Conservation (phyloP, 805 yeast species). For the Yamadazyma paraphyllophila region DNA sequence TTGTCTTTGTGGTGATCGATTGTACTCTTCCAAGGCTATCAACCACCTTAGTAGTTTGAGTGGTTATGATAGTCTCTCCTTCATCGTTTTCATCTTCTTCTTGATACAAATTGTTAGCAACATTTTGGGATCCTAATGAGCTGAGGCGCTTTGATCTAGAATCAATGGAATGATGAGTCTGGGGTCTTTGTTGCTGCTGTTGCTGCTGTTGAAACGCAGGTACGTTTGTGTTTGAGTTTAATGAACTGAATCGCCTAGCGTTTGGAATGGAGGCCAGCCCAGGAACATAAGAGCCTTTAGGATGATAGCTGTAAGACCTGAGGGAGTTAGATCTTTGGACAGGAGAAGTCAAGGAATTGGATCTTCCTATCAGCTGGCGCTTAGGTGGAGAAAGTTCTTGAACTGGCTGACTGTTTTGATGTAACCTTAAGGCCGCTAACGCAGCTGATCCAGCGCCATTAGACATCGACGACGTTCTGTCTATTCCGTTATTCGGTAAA, state of each 20-base stretch:
- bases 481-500: constrained; percentile 18
- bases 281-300: constrained; percentile 37
- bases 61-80: constrained; percentile 31
- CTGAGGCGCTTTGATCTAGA: constrained; percentile 7
- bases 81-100: constrained; percentile 13
- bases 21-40: constrained; percentile 40
- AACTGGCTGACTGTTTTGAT: constrained; percentile 19
- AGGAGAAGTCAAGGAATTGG: constrained; percentile 21
- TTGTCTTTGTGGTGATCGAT: constrained; percentile 39
- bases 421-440: constrained; percentile 37
- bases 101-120: not conserved
- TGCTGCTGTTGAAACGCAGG: not conserved
- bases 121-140: constrained; percentile 14
- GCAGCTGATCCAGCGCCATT: constrained; percentile 43
- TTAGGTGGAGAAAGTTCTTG: constrained; percentile 2
- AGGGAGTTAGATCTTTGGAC: constrained; percentile 29
- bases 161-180: not conserved
- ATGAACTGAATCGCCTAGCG: constrained; percentile 20
- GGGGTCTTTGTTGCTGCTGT: not conserved
- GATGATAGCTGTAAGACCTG: constrained; percentile 36
- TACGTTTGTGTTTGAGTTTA: constrained; percentile 12
- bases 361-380: constrained; percentile 9
- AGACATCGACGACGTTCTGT: constrained; percentile 23
- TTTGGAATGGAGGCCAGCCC: constrained; percentile 23
- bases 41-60: constrained; percentile 41